Evolutionary conservation across 768 basidiomycete genomes (phyloP), one percentile per base, ranked within the genome.

Genomic region (Pleurotus djamor): DNA sequence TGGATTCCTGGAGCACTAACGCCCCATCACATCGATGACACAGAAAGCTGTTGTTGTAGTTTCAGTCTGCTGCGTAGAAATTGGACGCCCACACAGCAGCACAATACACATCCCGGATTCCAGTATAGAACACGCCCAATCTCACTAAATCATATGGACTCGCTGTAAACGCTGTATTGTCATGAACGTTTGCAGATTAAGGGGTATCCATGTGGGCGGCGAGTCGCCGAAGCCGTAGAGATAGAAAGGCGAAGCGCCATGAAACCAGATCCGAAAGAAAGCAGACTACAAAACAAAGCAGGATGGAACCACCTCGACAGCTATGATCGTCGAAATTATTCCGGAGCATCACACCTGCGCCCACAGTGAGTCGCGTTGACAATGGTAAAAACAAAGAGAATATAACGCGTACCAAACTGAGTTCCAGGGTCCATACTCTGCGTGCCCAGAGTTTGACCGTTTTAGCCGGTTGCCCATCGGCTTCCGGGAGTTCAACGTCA

Each of bases 401-500:
- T 12, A 17, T 17, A 13, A 38, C 32, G 72, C 80, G 64, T 65
- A 98, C 95, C 80, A 98, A 76, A 72, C 93, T 95, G 60, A 98
- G 81, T 77, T 99, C 97, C 59, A 99, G 79, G 8, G 97, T 99
- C 97, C 97, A 99, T 13, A 99, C 97, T 59, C 97, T 79, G 59
- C 97, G 84, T 16, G 96, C 95, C 96, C 97, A 98, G 48, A 99
- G 81, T 74, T 98, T 98, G 65, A 96, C 83, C 8, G 72, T 76
- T 66, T 82, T 77, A 7, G 81, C 75, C 5, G 80, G 68, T 52
- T 83, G 74, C 38, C 80, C 80, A 4, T 77, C 85, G 1, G 77
- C 70, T 4, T 81, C 78, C 6, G 89, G 85, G 45, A 98, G 69
- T 57, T 97, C 92, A 16, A 96, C 86, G 64, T 96, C 94, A 41